Base-by-base conservation (phyloP, 805 yeast genomes). In the Candida wancherniae region DNA sequence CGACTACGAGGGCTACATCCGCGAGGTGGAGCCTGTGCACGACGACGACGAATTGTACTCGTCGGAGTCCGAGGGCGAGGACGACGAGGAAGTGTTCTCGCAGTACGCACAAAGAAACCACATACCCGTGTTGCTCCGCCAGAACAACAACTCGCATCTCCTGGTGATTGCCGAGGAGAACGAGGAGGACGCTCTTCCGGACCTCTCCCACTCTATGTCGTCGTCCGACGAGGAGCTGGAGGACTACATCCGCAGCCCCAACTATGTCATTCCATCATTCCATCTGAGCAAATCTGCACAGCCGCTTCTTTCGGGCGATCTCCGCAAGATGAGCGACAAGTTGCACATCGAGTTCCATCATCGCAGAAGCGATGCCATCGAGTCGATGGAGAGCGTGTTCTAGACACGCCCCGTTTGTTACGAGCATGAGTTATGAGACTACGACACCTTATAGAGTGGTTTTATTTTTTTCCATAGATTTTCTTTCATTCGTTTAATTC, bases 381-480 rank as follows among this genome's bases (percentile, higher is more conserved):
- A 66, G 19, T 58, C 71, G 4, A 42, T 69, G 37, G 62, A 51
- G 28, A 69, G 64, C 36, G 58, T 68, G 6, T 55, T 63, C 31
- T 51, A 53, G 9, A 18, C 20, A 18, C 9, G 20, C 9, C 20
- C n/a, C n/a, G n/a, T n/a, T n/a, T 15, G 41, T 51, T 15, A n/a
- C n/a, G 60, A 62, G 9, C 37, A 35, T 15, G 4, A 9, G 12
- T 19, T 10, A 19, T 22, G 19, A 26, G 19, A 20, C 13, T 21
- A 22, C 34, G 12, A n/a, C 9, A n/a, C 10, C 11, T 4, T 20
- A 26, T 26, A 21, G 21, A 26, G 22, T 26, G 26, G 29, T n/a
- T 26, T 17, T 22, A 22, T 22, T 17, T 16, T 19, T 24, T 24
- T 16, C 22, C 13, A 9, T 15, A 17, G 14, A 29, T 12, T 15